phyloP scores from a whole-genome alignment of 768 basidiomycete species.

The Trametes villosa region DNA sequence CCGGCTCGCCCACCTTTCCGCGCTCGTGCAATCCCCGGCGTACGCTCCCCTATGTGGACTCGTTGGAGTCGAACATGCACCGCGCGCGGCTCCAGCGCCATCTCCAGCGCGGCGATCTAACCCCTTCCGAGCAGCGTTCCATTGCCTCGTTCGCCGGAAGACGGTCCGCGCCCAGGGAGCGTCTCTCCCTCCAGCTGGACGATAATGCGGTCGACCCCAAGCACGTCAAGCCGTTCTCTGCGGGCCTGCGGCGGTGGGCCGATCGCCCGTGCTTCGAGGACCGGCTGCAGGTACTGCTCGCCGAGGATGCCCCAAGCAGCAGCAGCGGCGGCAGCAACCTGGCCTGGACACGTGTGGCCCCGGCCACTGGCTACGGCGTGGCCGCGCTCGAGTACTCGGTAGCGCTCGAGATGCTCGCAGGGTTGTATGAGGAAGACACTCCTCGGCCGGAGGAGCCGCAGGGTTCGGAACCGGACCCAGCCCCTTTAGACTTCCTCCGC shows the following conservation, averaged over 20 bases:
- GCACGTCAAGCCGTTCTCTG: conserved; percentile 44
- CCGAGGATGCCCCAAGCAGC: conserved; percentile 29
- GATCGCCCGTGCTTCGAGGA: conserved; percentile 80
- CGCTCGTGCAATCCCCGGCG: conserved; percentile 54
- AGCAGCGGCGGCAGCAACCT: conserved; percentile 37
- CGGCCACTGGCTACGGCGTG: conserved; percentile 57
- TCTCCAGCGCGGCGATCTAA: conserved; percentile 43
- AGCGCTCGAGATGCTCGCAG: conserved; percentile 65
- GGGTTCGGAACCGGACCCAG: conserved; percentile 7
- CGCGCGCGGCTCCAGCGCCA: conserved; percentile 54
- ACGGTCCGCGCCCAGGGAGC: conserved; percentile 19
- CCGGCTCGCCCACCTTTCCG: conserved; percentile 49
- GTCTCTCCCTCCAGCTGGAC: conserved; percentile 37
- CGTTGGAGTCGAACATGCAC: conserved; percentile 51
- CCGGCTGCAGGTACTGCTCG: conserved; percentile 57
- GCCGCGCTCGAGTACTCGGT: conserved; percentile 76
- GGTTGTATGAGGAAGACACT: conserved; percentile 41
- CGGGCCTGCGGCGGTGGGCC: conserved; percentile 70
- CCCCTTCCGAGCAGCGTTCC: conserved; percentile 45
- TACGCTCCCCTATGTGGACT: conserved; percentile 41
- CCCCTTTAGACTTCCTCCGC: conserved; percentile 17
- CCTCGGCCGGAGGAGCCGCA: conserved; percentile 21
- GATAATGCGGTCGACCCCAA: conserved; percentile 40
- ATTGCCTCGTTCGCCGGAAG: conserved; percentile 47
- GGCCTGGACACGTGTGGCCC: conserved; percentile 41